These are phyloP conservation scores for Maudiozyma serrabonitensis DNA, from an alignment of 805 yeast genomes.

Conservation along the genomic window DNA sequence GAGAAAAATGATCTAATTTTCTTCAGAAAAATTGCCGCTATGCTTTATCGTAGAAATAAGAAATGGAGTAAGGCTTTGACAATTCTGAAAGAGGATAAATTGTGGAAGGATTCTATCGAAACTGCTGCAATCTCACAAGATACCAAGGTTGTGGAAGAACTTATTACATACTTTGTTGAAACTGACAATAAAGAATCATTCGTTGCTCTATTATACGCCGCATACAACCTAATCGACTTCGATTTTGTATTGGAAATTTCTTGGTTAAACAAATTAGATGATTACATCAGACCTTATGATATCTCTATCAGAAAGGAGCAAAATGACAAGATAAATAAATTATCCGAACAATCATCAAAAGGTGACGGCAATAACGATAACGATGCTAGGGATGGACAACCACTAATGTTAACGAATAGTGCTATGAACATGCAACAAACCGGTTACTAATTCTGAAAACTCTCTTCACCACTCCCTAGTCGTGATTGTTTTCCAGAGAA, in stretches of 20 bases:
- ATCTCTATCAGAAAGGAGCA: constrained; percentile 80
- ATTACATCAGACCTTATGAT: constrained; percentile 85
- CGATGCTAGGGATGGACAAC: constrained; percentile 47
- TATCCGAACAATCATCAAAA: constrained; percentile 64
- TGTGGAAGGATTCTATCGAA: constrained; percentile 90
- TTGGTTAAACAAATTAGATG: constrained; percentile 80
- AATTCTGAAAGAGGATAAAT: constrained; percentile 79
- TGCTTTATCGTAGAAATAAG: constrained; percentile 86
- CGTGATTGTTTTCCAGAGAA: not conserved
- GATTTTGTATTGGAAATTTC: constrained; percentile 83
- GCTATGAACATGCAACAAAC: constrained; percentile 62
- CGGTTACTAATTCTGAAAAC: constrained; percentile 42
- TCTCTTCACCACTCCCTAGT: no score
- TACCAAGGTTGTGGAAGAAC: constrained; percentile 76
- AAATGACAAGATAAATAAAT: constrained; percentile 50
- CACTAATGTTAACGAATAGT: constrained; percentile 78
- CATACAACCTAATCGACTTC: constrained; percentile 68
- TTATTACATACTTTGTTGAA: constrained; percentile 85
- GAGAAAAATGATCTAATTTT: constrained; percentile 86
- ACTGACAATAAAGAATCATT: constrained; percentile 94
- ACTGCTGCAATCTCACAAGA: constrained; percentile 81
- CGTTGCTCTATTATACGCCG: constrained; percentile 77
- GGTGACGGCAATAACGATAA: constrained; percentile 44
- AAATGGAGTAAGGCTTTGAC: constrained; percentile 86
- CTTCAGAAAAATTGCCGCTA: constrained; percentile 94